Conservation (phyloP, 768 basidiomycete genomes). For the Fomitopsis serialis region DNA sequence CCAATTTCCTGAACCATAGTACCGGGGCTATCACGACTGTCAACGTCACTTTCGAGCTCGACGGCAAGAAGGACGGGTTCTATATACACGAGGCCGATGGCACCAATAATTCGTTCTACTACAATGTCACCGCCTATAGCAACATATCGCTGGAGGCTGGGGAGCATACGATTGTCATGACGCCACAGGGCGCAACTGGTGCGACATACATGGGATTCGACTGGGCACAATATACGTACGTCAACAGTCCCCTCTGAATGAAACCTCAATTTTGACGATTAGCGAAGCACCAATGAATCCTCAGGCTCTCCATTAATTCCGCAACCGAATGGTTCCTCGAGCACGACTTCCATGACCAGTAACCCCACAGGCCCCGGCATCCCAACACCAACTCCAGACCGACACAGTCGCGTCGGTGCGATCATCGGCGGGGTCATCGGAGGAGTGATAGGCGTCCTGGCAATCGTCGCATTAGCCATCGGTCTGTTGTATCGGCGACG, state of each 20-base stretch:
- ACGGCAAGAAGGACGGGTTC: background rate
- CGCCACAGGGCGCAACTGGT: background rate
- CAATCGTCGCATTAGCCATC: background rate
- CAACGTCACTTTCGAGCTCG: constrained; percentile 10
- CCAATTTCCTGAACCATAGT: background rate
- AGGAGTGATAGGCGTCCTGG: constrained; percentile 1
- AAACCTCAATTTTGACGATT: too few species aligned
- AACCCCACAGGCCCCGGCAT: too few species aligned
- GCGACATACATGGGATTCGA: constrained; percentile 8
- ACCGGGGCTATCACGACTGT: constrained; percentile 1
- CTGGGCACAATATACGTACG: constrained; percentile 7
- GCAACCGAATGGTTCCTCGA: too few species aligned
- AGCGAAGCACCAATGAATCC: too few species aligned
- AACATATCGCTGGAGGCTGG: background rate
- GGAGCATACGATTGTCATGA: constrained; percentile 3
- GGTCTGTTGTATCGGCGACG: background rate
- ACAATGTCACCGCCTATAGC: constrained; percentile 5
- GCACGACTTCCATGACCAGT: too few species aligned
- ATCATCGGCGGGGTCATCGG: constrained; percentile 6
- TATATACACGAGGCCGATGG: constrained; percentile 1
- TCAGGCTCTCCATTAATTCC: too few species aligned
- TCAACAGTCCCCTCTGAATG: background rate
- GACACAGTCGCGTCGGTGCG: background rate
- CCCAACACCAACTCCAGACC: background rate
- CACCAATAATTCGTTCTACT: background rate